A percentile compares a stretch with the other conserved stretches of the same genome.
Evolutionary conservation across 441 rosid species (phyloP).

Genomic region (Omphalea diandra): DNA sequence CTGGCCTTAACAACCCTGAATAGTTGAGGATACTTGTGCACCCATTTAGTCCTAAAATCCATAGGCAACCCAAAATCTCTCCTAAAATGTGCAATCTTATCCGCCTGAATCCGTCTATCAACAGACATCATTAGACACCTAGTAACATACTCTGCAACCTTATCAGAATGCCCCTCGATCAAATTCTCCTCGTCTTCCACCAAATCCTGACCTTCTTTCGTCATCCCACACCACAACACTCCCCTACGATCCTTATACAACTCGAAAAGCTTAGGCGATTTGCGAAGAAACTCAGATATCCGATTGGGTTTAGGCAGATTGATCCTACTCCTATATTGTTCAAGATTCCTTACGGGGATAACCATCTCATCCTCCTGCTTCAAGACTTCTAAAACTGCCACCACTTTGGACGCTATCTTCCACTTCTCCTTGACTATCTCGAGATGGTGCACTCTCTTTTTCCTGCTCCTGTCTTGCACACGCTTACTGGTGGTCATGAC

Average conservation of each 20-base stretch:
- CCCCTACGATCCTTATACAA: conserved; percentile 72
- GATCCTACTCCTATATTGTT: conserved; percentile 50
- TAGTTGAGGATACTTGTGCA: conserved; percentile 54
- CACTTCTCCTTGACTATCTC: conserved; percentile 73
- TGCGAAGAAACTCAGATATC: conserved; percentile 58
- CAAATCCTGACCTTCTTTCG: conserved; percentile 57
- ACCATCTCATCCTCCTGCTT: conserved; percentile 71
- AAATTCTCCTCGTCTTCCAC: conserved; percentile 55
- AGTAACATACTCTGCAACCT: conserved; percentile 71
- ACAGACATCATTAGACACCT: conserved; percentile 79
- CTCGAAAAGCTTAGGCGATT: conserved; percentile 77
- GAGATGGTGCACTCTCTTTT: conserved; percentile 58
- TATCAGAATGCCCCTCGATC: conserved; percentile 54
- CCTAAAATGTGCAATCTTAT: conserved; percentile 71
- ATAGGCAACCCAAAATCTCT: conserved; percentile 77
- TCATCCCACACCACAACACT: conserved; percentile 80
- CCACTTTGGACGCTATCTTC: conserved; percentile 62
- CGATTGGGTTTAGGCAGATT: conserved; percentile 66
- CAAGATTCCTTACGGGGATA: conserved; percentile 49
- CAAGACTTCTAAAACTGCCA: conserved; percentile 58
- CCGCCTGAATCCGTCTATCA: conserved; percentile 57
- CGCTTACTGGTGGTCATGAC: conserved; percentile 71
- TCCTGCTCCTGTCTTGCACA: conserved; percentile 75
- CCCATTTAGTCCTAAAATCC: conserved; percentile 72
- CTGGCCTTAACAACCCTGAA: conserved; percentile 49